A percentile compares a stretch with the other conserved stretches of the same genome.
phyloP scores from a whole-genome alignment of 768 basidiomycete genomes.

The Leccinum olivaceopallidum region DNA sequence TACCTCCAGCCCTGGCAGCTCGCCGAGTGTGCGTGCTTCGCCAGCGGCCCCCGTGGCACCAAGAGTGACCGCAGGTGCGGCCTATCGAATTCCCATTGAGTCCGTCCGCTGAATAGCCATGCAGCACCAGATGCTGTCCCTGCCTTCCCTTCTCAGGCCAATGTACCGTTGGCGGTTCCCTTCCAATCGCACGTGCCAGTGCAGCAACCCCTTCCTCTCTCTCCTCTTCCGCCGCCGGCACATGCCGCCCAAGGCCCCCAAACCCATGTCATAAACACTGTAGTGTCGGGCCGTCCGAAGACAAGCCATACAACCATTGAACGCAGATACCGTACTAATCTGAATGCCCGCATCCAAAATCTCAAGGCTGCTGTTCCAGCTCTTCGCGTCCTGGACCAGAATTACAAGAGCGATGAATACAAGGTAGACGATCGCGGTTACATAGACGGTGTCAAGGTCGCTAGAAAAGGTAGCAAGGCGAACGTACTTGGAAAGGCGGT shows the following conservation, averaged over 20 bases:
- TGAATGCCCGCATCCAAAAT: constrained; percentile 83
- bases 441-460: constrained; percentile 91
- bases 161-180: constrained; percentile 32
- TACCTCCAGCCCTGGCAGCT: constrained; percentile 27
- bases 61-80: constrained; percentile 22
- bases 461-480: constrained; percentile 88
- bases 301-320: constrained; percentile 91
- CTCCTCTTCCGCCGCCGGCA: constrained; percentile 40
- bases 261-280: constrained; percentile 22
- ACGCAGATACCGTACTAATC: constrained; percentile 83
- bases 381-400: constrained; percentile 71
- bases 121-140: constrained; percentile 27
- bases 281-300: constrained; percentile 42
- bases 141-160: constrained; percentile 19
- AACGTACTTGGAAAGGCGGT: constrained; percentile 89
- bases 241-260: constrained; percentile 26
- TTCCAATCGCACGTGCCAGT: constrained; percentile 33
- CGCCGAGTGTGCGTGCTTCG: constrained; percentile 34
- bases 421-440: constrained; percentile 82
- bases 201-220: constrained; percentile 31
- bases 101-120: not conserved
- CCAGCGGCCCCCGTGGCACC: constrained; percentile 27
- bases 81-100: not conserved
- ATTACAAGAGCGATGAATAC: constrained; percentile 40
- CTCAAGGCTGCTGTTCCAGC: constrained; percentile 83